Conservation (phyloP, 2,329 filamentous ascomycete genomes). For the Scedosporium apiospermum region DNA sequence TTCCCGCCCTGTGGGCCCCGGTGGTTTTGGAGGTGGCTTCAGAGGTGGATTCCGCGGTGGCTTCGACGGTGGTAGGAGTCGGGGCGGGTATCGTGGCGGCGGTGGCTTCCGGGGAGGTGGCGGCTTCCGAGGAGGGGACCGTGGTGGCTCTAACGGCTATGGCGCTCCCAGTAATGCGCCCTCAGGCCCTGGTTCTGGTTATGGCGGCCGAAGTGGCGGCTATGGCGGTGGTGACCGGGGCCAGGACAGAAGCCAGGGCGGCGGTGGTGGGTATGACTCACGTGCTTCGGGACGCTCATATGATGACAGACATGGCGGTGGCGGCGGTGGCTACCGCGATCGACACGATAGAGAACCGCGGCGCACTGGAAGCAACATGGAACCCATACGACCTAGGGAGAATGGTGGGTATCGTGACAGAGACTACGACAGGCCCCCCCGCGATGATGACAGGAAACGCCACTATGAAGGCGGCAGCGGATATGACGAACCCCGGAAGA, state of each 20-base stretch:
- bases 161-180: conserved; percentile 49
- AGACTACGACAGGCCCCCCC: conserved; percentile 44
- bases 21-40: conserved; percentile 44
- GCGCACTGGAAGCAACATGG: conserved; percentile 69
- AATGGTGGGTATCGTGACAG: conserved; percentile 39
- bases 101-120: conserved; percentile 16
- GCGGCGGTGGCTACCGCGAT: conserved; percentile 19
- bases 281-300: conserved; percentile 46
- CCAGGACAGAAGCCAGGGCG: conserved; percentile 35
- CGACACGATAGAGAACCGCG: conserved; percentile 19
- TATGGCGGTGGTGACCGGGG: conserved; percentile 28
- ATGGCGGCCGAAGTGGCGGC: conserved; percentile 34
- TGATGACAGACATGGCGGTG: conserved; percentile 45
- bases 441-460: conserved; percentile 52
- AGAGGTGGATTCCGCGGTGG: conserved; percentile 46
- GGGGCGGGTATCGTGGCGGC: conserved; percentile 16
- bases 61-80: conserved; percentile 33
- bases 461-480: conserved; percentile 68
- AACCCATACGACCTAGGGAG: conserved; percentile 51
- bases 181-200: conserved; percentile 45
- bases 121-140: conserved; percentile 21
- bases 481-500: conserved; percentile 67
- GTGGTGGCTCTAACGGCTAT: conserved; percentile 35
- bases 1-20: conserved; percentile 58
- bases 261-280: conserved; percentile 45